A percentile compares a stretch with the other conserved stretches of the same genome.
phyloP scores from a whole-genome alignment of 768 basidiomycete species.

The Pluteus cervinus region DNA sequence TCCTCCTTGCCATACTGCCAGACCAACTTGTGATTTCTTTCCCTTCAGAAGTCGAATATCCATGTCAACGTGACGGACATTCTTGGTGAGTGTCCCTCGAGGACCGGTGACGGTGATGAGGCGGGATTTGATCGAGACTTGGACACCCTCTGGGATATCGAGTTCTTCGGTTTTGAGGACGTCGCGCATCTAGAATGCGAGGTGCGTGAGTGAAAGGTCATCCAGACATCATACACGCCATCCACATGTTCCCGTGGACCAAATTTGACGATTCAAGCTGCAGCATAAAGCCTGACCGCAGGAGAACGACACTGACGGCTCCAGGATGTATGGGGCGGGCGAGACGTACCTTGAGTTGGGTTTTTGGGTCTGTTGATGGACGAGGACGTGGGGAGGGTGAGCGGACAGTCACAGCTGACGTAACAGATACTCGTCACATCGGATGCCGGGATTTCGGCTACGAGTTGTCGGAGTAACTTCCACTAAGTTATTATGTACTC shows the following conservation, averaged over 20 bases:
- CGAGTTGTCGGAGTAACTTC: too few species aligned
- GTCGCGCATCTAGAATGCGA: conserved; percentile 73
- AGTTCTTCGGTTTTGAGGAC: conserved; percentile 91
- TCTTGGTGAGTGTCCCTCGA: conserved; percentile 88
- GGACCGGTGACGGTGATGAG: conserved; percentile 90
- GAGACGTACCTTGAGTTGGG: conserved; percentile 35
- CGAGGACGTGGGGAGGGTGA: too few species aligned
- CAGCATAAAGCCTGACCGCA: not conserved
- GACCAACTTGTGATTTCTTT: conserved; percentile 73
- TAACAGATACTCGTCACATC: too few species aligned
- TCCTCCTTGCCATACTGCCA: conserved; percentile 97
- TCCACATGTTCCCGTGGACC: conserved; percentile 20
- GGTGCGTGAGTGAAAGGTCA: conserved; percentile 24
- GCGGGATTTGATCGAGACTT: conserved; percentile 85
- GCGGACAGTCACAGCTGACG: too few species aligned
- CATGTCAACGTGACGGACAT: conserved; percentile 91
- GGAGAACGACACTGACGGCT: not conserved
- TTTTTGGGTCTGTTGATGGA: conserved; percentile 28
- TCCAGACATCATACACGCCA: conserved; percentile 28
- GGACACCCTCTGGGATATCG: conserved; percentile 79
- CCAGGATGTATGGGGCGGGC: not conserved
- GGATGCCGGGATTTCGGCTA: too few species aligned
- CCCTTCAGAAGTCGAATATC: conserved; percentile 81
- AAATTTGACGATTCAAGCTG: too few species aligned
- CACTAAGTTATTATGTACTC: too few species aligned